Percentiles rank a stretch among this genome's conserved stretches.
Evolutionary conservation across 2,329 filamentous ascomycete species (phyloP).

Genomic region (Pseudopithomyces maydicus): DNA sequence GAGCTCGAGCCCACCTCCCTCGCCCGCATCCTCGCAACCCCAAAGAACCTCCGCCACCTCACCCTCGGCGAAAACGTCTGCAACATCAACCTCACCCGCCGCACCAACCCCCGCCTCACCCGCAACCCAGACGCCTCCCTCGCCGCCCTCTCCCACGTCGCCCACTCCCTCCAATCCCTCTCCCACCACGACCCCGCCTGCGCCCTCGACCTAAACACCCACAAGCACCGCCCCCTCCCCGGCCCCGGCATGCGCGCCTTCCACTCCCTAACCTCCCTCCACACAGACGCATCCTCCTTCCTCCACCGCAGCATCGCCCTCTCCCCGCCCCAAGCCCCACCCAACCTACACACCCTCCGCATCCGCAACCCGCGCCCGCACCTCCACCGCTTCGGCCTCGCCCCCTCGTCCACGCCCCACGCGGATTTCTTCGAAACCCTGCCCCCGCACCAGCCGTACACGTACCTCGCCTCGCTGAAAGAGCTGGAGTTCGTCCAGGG

Average conservation of each 20-base stretch:
- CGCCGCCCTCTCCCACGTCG: constrained; percentile 31
- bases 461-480: constrained; percentile 28
- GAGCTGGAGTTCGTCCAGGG: constrained; percentile 36
- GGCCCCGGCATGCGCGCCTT: constrained; percentile 40
- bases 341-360: constrained; percentile 33
- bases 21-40: constrained; percentile 31
- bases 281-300: constrained; percentile 38
- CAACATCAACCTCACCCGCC: constrained; percentile 20
- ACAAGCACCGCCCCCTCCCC: constrained; percentile 20
- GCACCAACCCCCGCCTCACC: constrained; percentile 21
- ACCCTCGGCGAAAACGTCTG: constrained; percentile 42
- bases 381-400: not conserved
- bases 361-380: constrained; percentile 23
- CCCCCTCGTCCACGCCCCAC: not conserved
- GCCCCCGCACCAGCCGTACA: constrained; percentile 31
- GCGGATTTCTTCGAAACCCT: constrained; percentile 35
- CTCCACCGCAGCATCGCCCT: constrained; percentile 31
- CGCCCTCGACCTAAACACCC: constrained; percentile 15
- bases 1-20: constrained; percentile 31
- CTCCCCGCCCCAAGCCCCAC: constrained; percentile 33
- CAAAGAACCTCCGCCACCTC: constrained; percentile 34
- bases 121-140: constrained; percentile 21
- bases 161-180: constrained; percentile 38
- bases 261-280: constrained; percentile 30
- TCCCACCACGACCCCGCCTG: constrained; percentile 33